These are phyloP conservation scores for Coemansia sp. DNA, from an alignment of 371 early-diverging fungal species.

Conservation along the genomic window DNA sequence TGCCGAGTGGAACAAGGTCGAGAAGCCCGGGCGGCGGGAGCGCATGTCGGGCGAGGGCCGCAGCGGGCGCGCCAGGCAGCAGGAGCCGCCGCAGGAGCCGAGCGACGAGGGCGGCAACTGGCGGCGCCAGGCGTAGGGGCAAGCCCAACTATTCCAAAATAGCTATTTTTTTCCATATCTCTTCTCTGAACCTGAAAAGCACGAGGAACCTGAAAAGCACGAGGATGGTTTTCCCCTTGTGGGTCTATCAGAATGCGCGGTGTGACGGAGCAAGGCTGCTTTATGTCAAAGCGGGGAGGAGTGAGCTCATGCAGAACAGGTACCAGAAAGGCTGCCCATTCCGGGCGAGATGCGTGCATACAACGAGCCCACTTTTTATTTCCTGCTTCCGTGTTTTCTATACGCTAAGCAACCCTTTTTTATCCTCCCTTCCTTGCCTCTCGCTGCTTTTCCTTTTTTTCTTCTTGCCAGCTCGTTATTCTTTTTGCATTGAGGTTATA, in stretches of 20 bases:
- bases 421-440: not conserved
- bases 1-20: not conserved
- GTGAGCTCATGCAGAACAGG: not conserved
- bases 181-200: not conserved
- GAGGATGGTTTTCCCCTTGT: too few relatives aligned
- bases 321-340: not conserved
- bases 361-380: not conserved
- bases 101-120: conserved; percentile 1
- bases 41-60: not conserved
- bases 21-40: not conserved
- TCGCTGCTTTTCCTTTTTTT: not conserved
- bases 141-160: not conserved
- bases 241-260: too few relatives aligned
- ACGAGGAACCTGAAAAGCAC: too few relatives aligned
- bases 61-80: not conserved
- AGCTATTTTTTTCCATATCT: not conserved
- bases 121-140: not conserved
- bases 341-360: not conserved
- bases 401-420: not conserved
- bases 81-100: not conserved
- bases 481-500: not conserved
- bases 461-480: not conserved
- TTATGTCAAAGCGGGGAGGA: not conserved
- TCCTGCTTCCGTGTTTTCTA: too few relatives aligned
- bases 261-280: too few relatives aligned